A percentile compares a stretch with the other conserved stretches of the same genome.
Conservation (phyloP, 129 eudicot genomes). For the Lonicera japonica region DNA sequence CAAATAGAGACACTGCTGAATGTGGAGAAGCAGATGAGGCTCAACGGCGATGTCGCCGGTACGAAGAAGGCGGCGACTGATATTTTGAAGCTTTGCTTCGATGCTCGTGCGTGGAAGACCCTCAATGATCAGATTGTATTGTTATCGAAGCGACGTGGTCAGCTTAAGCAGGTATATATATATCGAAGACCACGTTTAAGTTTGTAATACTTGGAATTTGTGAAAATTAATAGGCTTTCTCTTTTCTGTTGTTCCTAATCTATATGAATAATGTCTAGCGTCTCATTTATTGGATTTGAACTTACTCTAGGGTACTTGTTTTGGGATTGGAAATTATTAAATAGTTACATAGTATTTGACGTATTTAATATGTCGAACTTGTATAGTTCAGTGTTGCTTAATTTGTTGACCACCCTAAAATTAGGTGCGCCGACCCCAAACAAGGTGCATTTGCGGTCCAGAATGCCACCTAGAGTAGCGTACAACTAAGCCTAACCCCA, state of each 20-base stretch:
- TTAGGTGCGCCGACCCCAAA: no score
- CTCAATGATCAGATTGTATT: slow-evolving; percentile 86
- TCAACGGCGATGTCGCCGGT: slow-evolving; percentile 67
- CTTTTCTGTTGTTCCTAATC: neutral
- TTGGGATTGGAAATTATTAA: no score
- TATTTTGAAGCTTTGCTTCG: slow-evolving; percentile 66
- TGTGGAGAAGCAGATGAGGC: slow-evolving; percentile 85
- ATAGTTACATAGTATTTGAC: no score
- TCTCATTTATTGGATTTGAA: no score
- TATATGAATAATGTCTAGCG: neutral
- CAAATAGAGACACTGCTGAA: slow-evolving; percentile 70
- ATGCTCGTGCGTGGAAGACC: slow-evolving; percentile 75
- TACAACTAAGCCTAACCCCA: no score
- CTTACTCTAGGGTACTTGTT: no score
- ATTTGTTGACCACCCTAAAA: no score
- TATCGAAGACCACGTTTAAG: neutral
- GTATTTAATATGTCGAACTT: no score
- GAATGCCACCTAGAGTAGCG: no score
- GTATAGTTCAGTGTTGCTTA: no score
- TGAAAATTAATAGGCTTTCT: neutral
- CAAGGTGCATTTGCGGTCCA: no score
- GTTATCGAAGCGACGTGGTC: slow-evolving; percentile 51
- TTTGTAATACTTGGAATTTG: neutral
- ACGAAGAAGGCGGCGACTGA: slow-evolving; percentile 67
- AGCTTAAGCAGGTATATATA: slow-evolving; percentile 7